Evolutionary conservation across 805 yeast genomes (phyloP), one percentile per base, ranked within the genome.

Genomic region (Cyberlindnera suaveolens): DNA sequence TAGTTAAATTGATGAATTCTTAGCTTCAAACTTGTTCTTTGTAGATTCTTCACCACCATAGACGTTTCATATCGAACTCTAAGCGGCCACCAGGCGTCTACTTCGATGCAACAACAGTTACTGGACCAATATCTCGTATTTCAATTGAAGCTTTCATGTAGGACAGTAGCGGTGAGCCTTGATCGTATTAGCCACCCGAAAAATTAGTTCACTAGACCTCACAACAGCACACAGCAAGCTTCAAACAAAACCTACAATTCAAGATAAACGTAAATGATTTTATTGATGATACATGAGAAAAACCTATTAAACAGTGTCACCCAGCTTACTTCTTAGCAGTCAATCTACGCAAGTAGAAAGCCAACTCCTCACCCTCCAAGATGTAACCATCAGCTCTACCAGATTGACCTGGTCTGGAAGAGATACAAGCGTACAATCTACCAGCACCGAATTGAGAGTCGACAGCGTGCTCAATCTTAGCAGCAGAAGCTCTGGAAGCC

Each of bases 301-400:
- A 29, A 37, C 20, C 38, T 36, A 36, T 36, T 36, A 36, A 15
- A 36, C 38, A 29, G 19, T n/a, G 13, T 16, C 10, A 15, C 27
- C 29, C n/a, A 14, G 32, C 40, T 83, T 89, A 91, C 85, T 91
- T 93, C 90, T 93, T 91, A 72, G 96, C 95, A 74, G 96, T 82
- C 77, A 93, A 81, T 88, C 96, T 91, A 85, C 96, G 89, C 75
- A 93, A 84, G 96, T 93, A 93, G 95, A 93, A 93, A 74, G 98
- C 98, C 76, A 93, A 88, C 80, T 93, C 99, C 74, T 93, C 99
- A 78, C 99, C 99, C 82, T 93, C 99, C 74, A 93, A 86, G 78
- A 93, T 85, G 95, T 93, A 93, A 78, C 99, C 99, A 74, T 93
- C 99, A 78, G 89, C 84, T 81, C 99, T 95, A 77, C 99, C 99